Base-by-base conservation (phyloP, 2,329 filamentous ascomycete species). In the Fusarium nodosum region DNA sequence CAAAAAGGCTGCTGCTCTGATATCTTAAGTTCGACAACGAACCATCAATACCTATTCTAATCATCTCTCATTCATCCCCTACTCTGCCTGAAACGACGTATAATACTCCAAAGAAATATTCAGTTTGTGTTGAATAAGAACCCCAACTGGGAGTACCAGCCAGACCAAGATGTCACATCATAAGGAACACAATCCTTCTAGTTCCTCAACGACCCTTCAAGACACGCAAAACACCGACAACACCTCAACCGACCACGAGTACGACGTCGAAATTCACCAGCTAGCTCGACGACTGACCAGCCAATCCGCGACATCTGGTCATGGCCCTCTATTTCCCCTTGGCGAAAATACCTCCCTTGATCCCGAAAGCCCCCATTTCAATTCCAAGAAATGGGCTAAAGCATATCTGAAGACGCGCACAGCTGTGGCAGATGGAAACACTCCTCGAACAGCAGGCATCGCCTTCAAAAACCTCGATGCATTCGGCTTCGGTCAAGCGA, bases 401-500 rank as follows among this genome's bases (percentile, higher is more conserved):
- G 81, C 81, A 18, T 78, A 76, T 9, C 75, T 75, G 53, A 50
- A 73, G 13, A 64, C 68, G 2, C 62, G 75, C 1, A 66, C 46
- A 3, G 51, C 72, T 7, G 57, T 56, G 1, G 66, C 68, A 58
- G 83, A 85, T 61, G 88, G 85, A 34, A 82, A 82, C 66, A 77
- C 79, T 13, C 86, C 86, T 72, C 85, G 89, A 66, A 86, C 85
- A 10, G 83, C 86, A 0, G 89, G 90, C 18, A 82, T 92, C n/a
- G 82, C 84, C 20, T 92, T 89, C 78, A 84, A 85, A 74, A 84
- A 91, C 71, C 80, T 92, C 46, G 90, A 85, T 65, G 87, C 90
- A 2, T 87, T 87, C 71, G 89, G 90, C 12, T 91, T 85, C 71
- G 89, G 89, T 16, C 85, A 84, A 38, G 82, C 86, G 0, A 90